A percentile compares a stretch with the other conserved stretches of the same genome.
phyloP scores from a whole-genome alignment of 176 grass and related monocot genomes.

The maize (Zea mays) region DNA sequence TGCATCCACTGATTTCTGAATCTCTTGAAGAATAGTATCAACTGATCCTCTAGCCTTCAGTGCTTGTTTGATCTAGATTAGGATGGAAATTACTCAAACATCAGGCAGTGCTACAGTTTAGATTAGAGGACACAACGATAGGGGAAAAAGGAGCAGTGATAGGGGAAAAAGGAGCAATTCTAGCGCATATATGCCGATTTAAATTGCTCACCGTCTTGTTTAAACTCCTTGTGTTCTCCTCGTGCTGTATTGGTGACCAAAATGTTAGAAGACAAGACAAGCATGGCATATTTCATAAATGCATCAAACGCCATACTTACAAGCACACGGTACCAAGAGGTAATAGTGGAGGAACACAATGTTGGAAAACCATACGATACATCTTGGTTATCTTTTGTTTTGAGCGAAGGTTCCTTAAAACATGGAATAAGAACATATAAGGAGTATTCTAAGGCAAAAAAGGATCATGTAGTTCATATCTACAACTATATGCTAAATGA shows the following conservation, averaged over 20 bases:
- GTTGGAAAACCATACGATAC: conserved; percentile 46
- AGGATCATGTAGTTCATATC: conserved; percentile 10
- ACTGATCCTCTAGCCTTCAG: conserved; percentile 50
- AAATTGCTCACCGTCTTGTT: conserved; percentile 63
- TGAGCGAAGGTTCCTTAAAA: conserved; percentile 50
- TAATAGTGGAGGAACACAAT: conserved; percentile 64
- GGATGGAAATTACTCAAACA: conserved; percentile 21
- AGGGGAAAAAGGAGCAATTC: conserved; percentile 13
- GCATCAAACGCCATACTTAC: conserved; percentile 48
- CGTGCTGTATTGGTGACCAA: conserved; percentile 63
- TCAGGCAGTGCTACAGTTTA: conserved; percentile 1
- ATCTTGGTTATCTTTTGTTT: conserved; percentile 55
- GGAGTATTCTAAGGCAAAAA: conserved; percentile 26
- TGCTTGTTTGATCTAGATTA: conserved; percentile 72
- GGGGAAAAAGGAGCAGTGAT: no score
- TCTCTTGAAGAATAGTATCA: conserved; percentile 50
- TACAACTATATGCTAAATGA: no score
- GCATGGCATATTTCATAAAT: conserved; percentile 11
- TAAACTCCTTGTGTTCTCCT: conserved; percentile 75
- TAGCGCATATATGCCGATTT: conserved; percentile 31
- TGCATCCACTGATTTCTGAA: conserved; percentile 63
- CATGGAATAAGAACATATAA: conserved; percentile 37
- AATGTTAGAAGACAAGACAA: conserved; percentile 30
- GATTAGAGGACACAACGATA: not conserved
- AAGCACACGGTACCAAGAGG: conserved; percentile 75